Percentiles rank a stretch among this genome's conserved stretches.
phyloP scores from a whole-genome alignment of 2,329 filamentous ascomycete species.

The Sclerotinia glacialis region DNA sequence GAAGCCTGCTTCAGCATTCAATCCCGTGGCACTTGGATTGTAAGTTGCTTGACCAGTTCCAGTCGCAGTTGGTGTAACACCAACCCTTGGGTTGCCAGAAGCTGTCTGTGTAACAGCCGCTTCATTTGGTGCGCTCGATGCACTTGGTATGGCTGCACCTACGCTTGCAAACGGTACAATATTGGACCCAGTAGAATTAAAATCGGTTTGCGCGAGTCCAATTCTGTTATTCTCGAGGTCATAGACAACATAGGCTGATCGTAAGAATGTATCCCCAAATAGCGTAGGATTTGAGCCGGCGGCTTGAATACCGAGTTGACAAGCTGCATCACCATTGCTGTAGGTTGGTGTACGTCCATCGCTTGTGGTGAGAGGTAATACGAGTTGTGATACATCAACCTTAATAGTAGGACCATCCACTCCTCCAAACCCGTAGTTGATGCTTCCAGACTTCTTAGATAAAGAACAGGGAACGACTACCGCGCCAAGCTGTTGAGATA shows the following conservation, averaged over 20 bases:
- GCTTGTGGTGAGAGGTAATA: slow-evolving; percentile 39
- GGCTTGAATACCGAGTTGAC: slow-evolving; percentile 54
- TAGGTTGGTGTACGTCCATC: slow-evolving; percentile 39
- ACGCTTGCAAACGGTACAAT: slow-evolving; percentile 35
- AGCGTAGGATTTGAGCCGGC: slow-evolving; percentile 36
- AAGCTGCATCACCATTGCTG: slow-evolving; percentile 41
- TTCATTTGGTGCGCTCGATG: slow-evolving; percentile 30
- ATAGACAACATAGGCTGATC: slow-evolving; percentile 55
- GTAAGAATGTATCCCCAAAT: slow-evolving; percentile 53
- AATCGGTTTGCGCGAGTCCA: slow-evolving; percentile 50
- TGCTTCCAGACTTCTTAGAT: slow-evolving; percentile 42
- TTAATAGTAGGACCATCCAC: slow-evolving; percentile 45
- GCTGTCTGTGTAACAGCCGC: slow-evolving; percentile 36
- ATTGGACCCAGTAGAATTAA: slow-evolving; percentile 42
- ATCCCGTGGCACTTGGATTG: slow-evolving; percentile 33
- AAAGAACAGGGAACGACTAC: slow-evolving; percentile 50
- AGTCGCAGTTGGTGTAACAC: slow-evolving; percentile 25
- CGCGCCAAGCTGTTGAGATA: slow-evolving; percentile 44
- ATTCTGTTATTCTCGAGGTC: slow-evolving; percentile 52
- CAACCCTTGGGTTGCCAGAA: slow-evolving; percentile 32
- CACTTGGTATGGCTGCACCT: slow-evolving; percentile 36
- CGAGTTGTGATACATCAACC: slow-evolving; percentile 48
- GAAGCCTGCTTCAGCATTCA: slow-evolving; percentile 36
- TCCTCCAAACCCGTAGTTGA: slow-evolving; percentile 51
- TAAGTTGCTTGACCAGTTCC: slow-evolving; percentile 29